Conservation (phyloP, 106 monocot genomes). For the Allium cepa region DNA sequence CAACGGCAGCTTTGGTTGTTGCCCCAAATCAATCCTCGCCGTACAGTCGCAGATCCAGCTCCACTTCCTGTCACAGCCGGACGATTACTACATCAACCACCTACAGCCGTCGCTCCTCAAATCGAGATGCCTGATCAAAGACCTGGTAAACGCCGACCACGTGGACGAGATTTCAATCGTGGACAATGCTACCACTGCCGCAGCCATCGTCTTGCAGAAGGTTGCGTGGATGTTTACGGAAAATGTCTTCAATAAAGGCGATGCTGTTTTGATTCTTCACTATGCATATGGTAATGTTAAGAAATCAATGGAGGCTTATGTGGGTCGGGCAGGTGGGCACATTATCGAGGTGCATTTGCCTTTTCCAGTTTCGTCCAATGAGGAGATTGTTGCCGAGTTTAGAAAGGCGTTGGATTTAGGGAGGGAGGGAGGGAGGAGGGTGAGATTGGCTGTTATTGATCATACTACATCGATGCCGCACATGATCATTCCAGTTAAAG, state of each 20-base stretch:
- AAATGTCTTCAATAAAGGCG: constrained; percentile 32
- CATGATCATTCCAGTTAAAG: constrained; percentile 51
- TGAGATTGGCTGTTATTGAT: constrained; percentile 53
- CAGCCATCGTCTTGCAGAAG: constrained; percentile 50
- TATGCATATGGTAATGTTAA: constrained; percentile 48
- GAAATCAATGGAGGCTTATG: constrained; percentile 59
- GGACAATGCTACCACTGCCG: constrained; percentile 49
- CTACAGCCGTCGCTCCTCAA: constrained; percentile 30
- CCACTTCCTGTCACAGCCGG: constrained; percentile 45
- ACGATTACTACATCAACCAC: constrained; percentile 39
- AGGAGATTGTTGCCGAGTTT: constrained; percentile 38
- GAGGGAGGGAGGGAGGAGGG: constrained; percentile 25
- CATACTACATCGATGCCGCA: constrained; percentile 62
- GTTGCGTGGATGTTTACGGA: constrained; percentile 38
- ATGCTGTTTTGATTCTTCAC: constrained; percentile 52
- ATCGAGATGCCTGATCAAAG: constrained; percentile 21
- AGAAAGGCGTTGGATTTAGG: constrained; percentile 26
- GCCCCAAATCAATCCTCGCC: constrained; percentile 39
- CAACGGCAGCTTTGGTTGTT: constrained; percentile 71
- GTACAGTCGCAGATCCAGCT: constrained; percentile 35
- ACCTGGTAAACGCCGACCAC: constrained; percentile 31
- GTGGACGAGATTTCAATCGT: constrained; percentile 36
- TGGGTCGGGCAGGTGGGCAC: constrained; percentile 40
- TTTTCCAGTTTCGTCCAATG: constrained; percentile 34
- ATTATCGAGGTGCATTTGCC: constrained; percentile 54